Percentiles rank a stretch among this genome's conserved stretches.
Conservation (phyloP, 768 basidiomycete species). For the Infundibulicybe gibba region DNA sequence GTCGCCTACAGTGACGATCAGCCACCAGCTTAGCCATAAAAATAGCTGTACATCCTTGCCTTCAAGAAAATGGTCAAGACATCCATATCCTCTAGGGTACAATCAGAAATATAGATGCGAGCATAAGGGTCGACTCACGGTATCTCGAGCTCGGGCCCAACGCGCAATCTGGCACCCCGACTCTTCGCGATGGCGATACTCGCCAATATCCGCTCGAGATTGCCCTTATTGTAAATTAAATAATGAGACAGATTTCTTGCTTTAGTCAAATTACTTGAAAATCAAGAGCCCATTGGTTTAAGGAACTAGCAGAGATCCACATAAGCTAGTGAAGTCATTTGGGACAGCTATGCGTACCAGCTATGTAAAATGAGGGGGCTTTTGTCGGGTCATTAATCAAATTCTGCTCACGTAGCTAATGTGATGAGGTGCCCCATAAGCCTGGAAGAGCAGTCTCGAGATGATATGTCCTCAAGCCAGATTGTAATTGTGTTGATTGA, state of each 20-base stretch:
- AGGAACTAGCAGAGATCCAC: constrained; percentile 49
- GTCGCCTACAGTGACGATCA: constrained; percentile 59
- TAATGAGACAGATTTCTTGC: background rate
- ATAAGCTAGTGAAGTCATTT: constrained; percentile 1
- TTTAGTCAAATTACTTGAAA: constrained; percentile 60
- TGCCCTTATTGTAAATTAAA: constrained; percentile 55
- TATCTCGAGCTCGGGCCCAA: constrained; percentile 96
- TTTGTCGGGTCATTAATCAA: background rate
- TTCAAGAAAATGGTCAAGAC: constrained; percentile 96
- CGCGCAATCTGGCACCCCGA: constrained; percentile 84
- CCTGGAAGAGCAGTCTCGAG: constrained; percentile 1
- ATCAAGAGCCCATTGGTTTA: constrained; percentile 97
- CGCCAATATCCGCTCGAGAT: constrained; percentile 83
- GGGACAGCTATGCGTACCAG: constrained; percentile 22
- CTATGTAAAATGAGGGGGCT: constrained; percentile 14
- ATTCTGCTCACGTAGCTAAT: constrained; percentile 69
- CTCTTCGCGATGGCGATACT: constrained; percentile 89
- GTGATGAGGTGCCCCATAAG: constrained; percentile 87
- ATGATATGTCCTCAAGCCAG: background rate
- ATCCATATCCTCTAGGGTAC: constrained; percentile 85
- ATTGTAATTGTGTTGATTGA: no score
- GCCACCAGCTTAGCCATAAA: background rate
- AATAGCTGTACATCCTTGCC: constrained; percentile 38
- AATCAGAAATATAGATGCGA: background rate
- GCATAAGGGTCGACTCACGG: constrained; percentile 47